Conservation (phyloP, 106 monocot species). For the Dendrobium catenatum region DNA sequence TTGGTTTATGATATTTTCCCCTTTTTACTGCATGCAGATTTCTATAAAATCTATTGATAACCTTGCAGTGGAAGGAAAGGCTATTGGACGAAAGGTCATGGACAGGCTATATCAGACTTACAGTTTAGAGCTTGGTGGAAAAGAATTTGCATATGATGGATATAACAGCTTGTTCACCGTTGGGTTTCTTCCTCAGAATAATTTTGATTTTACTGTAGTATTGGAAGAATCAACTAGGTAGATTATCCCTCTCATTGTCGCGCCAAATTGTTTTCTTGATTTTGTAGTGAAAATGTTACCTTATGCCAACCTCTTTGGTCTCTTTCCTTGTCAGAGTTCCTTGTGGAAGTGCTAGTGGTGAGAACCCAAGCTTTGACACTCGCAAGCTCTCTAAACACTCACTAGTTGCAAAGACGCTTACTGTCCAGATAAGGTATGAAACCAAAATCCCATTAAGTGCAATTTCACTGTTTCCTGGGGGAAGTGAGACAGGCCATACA, state of each 20-base stretch:
- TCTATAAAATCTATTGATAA: constrained; percentile 47
- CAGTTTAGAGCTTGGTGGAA: constrained; percentile 50
- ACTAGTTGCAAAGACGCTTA: constrained; percentile 31
- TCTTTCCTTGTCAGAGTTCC: constrained; percentile 14
- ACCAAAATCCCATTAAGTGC: constrained; percentile 46
- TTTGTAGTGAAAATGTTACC: not conserved
- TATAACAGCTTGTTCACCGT: constrained; percentile 66
- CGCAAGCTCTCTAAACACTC: constrained; percentile 36
- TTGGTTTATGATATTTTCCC: constrained; percentile 1
- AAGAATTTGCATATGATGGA: constrained; percentile 74
- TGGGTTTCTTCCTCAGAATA: constrained; percentile 54
- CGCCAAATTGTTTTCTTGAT: not conserved
- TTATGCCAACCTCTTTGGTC: not conserved
- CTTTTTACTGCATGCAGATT: constrained; percentile 29
- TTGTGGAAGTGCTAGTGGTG: constrained; percentile 25
- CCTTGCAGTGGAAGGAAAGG: constrained; percentile 36
- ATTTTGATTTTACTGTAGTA: constrained; percentile 47
- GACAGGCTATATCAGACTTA: constrained; percentile 56
- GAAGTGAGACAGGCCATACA: constrained; percentile 27
- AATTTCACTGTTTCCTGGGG: constrained; percentile 31
- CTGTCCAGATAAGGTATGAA: constrained; percentile 47
- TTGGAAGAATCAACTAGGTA: constrained; percentile 62
- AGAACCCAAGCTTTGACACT: constrained; percentile 25
- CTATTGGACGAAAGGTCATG: constrained; percentile 49
- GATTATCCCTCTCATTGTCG: not conserved